Conservation (phyloP, 208 protist species). For the Crithidia expoeki region DNA sequence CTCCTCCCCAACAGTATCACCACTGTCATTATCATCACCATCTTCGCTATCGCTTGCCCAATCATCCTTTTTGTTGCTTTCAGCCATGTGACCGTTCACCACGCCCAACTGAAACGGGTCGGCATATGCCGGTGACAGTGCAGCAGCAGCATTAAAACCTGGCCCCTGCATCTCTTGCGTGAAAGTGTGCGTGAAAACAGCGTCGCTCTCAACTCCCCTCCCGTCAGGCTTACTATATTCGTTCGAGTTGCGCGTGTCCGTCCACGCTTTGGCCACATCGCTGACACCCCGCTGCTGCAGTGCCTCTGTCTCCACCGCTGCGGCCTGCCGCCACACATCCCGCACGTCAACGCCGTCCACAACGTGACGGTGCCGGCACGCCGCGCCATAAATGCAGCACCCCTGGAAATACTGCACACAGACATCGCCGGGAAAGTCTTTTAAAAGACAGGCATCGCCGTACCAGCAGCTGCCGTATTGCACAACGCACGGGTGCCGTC, state of each 20-base stretch:
- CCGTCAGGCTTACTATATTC: too few species aligned
- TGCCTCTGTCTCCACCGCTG: not conserved
- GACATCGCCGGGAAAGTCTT: slow-evolving; percentile 65
- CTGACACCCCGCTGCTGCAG: not conserved
- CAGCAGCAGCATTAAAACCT: too few species aligned
- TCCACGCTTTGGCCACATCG: not conserved
- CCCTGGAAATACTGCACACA: slow-evolving; percentile 82
- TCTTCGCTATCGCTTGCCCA: too few species aligned
- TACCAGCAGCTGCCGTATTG: slow-evolving; percentile 74
- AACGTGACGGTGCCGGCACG: slow-evolving; percentile 58
- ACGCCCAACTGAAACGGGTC: too few species aligned
- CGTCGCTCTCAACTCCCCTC: too few species aligned
- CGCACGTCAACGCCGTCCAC: slow-evolving; percentile 82
- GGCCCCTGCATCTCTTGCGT: too few species aligned
- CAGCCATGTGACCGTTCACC: too few species aligned
- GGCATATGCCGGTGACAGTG: too few species aligned
- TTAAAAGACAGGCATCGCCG: slow-evolving; percentile 62
- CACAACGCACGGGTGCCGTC: slow-evolving; percentile 72
- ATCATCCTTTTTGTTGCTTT: too few species aligned
- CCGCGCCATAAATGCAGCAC: slow-evolving; percentile 59
- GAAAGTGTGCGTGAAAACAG: too few species aligned
- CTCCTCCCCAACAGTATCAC: not conserved
- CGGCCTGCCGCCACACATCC: slow-evolving; percentile 3
- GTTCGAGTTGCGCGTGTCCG: not conserved
- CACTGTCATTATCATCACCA: too few species aligned